Evolutionary conservation across 1,139 yeast genomes (phyloP), one percentile per base, ranked within the genome.

Genomic region (Lodderomyces margitis): DNA sequence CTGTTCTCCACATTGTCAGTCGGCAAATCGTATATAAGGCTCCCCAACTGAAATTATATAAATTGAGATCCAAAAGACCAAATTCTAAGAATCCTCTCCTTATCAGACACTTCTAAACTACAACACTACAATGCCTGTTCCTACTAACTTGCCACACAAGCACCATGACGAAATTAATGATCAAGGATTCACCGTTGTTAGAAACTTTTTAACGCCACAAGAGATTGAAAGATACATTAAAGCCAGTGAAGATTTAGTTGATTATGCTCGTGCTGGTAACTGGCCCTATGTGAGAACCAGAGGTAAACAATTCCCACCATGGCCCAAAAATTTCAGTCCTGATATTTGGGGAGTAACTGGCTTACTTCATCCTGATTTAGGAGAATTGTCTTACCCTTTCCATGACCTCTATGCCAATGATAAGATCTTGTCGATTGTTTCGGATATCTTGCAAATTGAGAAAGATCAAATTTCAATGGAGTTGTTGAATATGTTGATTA

Each of bases 271-370:
- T 36, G 67, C 60, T 5, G 82, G 81, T 2, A 61, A 72, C 9
- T 77, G 81, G 81, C 64, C 73, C 12, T 64, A 69, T 36, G 80
- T 76, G 11, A 64, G 82, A 52, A 75, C 80, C 4, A 58, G 75
- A 39, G 80, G 80, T 5, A 77, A 77, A 48, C 81, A 76, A 53
- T 77, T 77, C 51, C 81, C 82, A 4, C 81, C 82, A 17, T 77
- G 82, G 81, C 81, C 81, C 11, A 61, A 64, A 48, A 73, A 74
- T 49, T 74, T 70, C 50, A 68, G 70, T 45, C 80, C 81, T 3
- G 81, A 77, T 47, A 76, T 77, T 46, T 77, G 82, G 82, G 82
- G 82, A 1, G 62, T 77, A 12, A 59, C 74, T 10, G 79, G 79
- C 2, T 61, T 77, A 40, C 61, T 77, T 54, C 74, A 76, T 49